Evolutionary conservation across 1,284 basidiomycete species (phyloP), one percentile per base, ranked within the genome.

Genomic region (Trametes hirsuta): DNA sequence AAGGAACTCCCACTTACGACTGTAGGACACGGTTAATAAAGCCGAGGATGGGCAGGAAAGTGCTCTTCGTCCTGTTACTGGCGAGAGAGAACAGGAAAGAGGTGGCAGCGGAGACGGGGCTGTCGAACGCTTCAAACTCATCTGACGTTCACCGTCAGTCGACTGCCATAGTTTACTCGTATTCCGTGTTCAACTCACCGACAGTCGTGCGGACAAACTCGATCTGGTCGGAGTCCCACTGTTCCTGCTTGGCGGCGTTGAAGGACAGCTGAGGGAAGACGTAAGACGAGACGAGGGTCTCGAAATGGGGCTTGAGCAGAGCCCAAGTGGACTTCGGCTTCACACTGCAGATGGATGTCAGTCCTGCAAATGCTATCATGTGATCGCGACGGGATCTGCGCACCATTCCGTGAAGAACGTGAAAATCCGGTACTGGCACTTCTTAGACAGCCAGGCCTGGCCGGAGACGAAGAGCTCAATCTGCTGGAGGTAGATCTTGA

Each of bases 241-340:
- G 77, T 50, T 85, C 81, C 67, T 86, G 79, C 69, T 87, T 87
- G 0, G 81, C 75, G 10, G 84, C 75, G 21, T 85, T 90, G 77
- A 94, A 93, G 37, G 86, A 89, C 21, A 95, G 81, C 67, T 92
- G 88, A n/a, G 93, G 92, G 79, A 94, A 95, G 8, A 91, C 85
- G 68, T 94, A 93, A 40, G 80, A 82, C 12, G 88, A 85, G 15
- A 94, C 83, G 5, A 95, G 82, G 4, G 76, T 84, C 69, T 90
- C 80, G 48, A 90, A 84, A 67, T 93, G 93, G 21, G 93, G 92
- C 72, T 94, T 94, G 69, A 95, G 81, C 39, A 92, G 80, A 2
- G 81, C 77, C 93, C 93, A 95, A 3, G 91, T 95, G 15, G 90
- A 84, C 71, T 93, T 94, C 10, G 93, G 93, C 76, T 95, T 95